A percentile compares a stretch with the other conserved stretches of the same genome.
Conservation (phyloP, 805 yeast genomes). For the Kurtzmaniella fragi region DNA sequence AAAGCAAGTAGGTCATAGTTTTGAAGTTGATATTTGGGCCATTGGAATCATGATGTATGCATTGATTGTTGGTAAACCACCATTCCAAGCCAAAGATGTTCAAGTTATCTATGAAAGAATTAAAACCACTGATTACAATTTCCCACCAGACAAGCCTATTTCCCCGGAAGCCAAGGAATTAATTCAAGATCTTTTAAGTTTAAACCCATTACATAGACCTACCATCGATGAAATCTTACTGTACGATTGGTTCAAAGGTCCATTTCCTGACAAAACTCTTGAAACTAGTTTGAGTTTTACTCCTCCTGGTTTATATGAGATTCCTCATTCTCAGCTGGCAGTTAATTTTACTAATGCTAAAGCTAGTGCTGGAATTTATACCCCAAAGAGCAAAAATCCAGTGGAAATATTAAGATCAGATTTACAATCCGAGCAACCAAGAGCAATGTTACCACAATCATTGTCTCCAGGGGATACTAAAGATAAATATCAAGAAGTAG, state of each 20-base stretch:
- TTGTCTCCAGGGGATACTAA: slow-evolving; percentile 91
- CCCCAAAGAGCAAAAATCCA: slow-evolving; percentile 51
- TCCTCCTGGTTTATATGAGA: slow-evolving; percentile 52
- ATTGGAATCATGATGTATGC: slow-evolving; percentile 96
- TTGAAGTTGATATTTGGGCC: slow-evolving; percentile 97
- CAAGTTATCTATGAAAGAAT: slow-evolving; percentile 89
- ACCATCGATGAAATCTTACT: slow-evolving; percentile 70
- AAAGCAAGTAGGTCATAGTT: slow-evolving; percentile 82
- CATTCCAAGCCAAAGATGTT: slow-evolving; percentile 95
- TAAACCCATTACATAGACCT: slow-evolving; percentile 81
- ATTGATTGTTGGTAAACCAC: slow-evolving; percentile 89
- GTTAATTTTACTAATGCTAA: slow-evolving; percentile 64
- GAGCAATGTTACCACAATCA: slow-evolving; percentile 75
- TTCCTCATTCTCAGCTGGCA: slow-evolving; percentile 58
- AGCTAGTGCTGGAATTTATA: slow-evolving; percentile 57
- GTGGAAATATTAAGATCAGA: slow-evolving; percentile 68
- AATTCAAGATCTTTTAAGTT: slow-evolving; percentile 65
- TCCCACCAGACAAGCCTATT: slow-evolving; percentile 67
- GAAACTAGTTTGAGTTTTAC: slow-evolving; percentile 56
- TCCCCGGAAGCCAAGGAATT: slow-evolving; percentile 70
- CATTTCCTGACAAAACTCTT: slow-evolving; percentile 71
- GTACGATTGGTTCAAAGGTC: slow-evolving; percentile 83
- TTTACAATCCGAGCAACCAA: slow-evolving; percentile 62
- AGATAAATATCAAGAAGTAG: slow-evolving; percentile 76
- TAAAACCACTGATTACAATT: slow-evolving; percentile 70